Conservation (phyloP, 2,329 filamentous ascomycete species). For the Xylaria sp. region DNA sequence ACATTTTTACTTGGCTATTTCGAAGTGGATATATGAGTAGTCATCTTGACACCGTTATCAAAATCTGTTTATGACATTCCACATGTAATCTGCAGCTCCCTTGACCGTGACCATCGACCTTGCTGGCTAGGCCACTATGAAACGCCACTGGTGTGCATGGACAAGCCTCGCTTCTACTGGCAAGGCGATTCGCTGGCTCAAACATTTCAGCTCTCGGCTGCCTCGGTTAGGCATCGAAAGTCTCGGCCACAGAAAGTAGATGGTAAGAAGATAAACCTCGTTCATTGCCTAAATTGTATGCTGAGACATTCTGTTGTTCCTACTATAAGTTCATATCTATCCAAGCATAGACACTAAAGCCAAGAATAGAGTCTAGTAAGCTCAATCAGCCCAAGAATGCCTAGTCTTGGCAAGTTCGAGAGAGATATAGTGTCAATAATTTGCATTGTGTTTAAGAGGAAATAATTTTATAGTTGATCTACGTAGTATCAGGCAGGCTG, state of each 20-base stretch:
- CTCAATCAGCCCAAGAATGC: constrained; percentile 6
- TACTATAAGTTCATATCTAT: neutral
- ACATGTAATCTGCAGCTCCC: constrained; percentile 4
- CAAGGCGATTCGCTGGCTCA: constrained; percentile 12
- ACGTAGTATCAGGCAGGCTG: constrained; percentile 13
- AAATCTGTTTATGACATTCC: constrained; percentile 9
- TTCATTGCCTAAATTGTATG: neutral
- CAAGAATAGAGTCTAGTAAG: constrained; percentile 6
- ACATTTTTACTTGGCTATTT: constrained; percentile 11
- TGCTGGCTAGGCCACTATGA: constrained; percentile 19
- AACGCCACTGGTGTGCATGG: constrained; percentile 25
- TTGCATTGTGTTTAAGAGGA: constrained; percentile 7
- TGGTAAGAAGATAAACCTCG: neutral
- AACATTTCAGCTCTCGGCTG: constrained; percentile 12
- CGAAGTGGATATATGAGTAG: constrained; percentile 8
- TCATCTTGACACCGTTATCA: constrained; percentile 9
- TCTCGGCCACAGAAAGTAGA: neutral
- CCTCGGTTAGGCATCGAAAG: constrained; percentile 2
- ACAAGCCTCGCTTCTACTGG: constrained; percentile 25
- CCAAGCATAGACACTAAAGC: neutral
- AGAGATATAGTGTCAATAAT: constrained; percentile 6
- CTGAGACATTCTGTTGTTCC: neutral
- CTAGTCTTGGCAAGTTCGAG: constrained; percentile 1
- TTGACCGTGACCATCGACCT: constrained; percentile 1
- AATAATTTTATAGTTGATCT: constrained; percentile 12